These are phyloP conservation scores for Martensiomyces pterosporus DNA, from an alignment of 192 early-diverging fungal genomes.

Conservation along the genomic window DNA sequence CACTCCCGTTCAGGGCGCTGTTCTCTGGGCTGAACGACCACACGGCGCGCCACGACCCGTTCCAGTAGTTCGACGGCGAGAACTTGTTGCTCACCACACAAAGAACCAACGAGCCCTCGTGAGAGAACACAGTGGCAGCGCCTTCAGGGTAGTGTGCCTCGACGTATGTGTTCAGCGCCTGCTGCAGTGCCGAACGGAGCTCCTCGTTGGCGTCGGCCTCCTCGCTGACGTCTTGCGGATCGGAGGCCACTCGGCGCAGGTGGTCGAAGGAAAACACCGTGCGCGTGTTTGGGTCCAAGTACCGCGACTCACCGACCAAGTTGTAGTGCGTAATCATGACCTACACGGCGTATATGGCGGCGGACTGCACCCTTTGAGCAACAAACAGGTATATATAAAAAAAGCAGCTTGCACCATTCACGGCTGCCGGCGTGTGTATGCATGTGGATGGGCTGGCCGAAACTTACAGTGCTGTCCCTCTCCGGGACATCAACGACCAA, in stretches of 20 bases:
- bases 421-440: no score
- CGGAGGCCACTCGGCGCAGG: conserved; percentile 57
- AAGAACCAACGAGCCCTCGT: conserved; percentile 33
- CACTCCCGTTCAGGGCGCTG: conserved; percentile 61
- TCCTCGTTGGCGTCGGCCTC: conserved; percentile 10
- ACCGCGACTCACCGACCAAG: conserved; percentile 61
- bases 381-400: no score
- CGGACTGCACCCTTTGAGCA: no score
- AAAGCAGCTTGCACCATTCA: no score
- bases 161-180: conserved; percentile 60
- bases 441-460: not conserved
- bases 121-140: conserved; percentile 54
- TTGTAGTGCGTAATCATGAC: conserved; percentile 75
- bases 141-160: conserved; percentile 79
- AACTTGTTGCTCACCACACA: conserved; percentile 87
- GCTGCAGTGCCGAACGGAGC: conserved; percentile 58
- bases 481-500: conserved; percentile 68
- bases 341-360: conserved; percentile 28
- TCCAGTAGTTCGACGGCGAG: conserved; percentile 94
- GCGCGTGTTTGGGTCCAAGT: conserved; percentile 69
- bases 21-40: conserved; percentile 68
- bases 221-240: conserved; percentile 4
- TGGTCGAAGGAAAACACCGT: conserved; percentile 78
- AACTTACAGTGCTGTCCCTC: conserved; percentile 17
- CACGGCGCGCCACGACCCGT: conserved; percentile 86